Evolutionary conservation across 495 filamentous ascomycete species (phyloP).

Genomic region (Echria macrotheca): DNA sequence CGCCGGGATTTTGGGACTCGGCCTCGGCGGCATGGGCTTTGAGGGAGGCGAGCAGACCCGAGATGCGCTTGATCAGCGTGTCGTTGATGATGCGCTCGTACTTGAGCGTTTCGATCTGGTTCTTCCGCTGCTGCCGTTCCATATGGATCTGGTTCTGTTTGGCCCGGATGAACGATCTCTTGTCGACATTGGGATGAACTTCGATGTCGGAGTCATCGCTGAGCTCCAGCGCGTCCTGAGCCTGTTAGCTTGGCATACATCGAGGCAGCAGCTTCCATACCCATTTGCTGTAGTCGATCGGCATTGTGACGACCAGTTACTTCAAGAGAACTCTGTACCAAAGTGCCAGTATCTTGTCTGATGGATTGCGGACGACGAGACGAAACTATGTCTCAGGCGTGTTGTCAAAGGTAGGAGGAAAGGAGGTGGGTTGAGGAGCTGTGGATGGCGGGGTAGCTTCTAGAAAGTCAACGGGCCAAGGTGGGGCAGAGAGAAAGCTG

Average conservation of each 20-base stretch:
- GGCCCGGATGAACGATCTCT: conserved; percentile 94
- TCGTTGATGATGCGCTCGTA: conserved; percentile 94
- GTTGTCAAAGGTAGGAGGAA: too few relatives aligned
- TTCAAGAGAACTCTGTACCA: background rate
- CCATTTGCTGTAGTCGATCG: conserved; percentile 94
- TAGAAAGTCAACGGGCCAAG: too few relatives aligned
- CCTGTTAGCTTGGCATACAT: too few relatives aligned
- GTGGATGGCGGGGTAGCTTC: conserved; percentile 9
- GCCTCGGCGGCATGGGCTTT: conserved; percentile 62
- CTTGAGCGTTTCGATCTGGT: conserved; percentile 84
- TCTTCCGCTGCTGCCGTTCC: conserved; percentile 73
- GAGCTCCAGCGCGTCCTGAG: conserved; percentile 84
- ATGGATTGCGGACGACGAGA: background rate
- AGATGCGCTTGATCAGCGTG: conserved; percentile 76
- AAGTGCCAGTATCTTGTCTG: too few relatives aligned
- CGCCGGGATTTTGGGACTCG: conserved; percentile 58
- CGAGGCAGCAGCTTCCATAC: too few relatives aligned
- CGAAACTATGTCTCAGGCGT: background rate
- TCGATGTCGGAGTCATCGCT: conserved; percentile 98
- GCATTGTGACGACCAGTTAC: conserved; percentile 57
- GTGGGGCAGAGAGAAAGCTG: conserved; percentile 8
- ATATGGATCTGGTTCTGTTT: conserved; percentile 96
- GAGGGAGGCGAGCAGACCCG: conserved; percentile 65
- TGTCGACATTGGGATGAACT: conserved; percentile 98
- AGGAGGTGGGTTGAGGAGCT: background rate